phyloP scores from a whole-genome alignment of 2,329 filamentous ascomycete genomes.

The Stachybotrys chartarum region DNA sequence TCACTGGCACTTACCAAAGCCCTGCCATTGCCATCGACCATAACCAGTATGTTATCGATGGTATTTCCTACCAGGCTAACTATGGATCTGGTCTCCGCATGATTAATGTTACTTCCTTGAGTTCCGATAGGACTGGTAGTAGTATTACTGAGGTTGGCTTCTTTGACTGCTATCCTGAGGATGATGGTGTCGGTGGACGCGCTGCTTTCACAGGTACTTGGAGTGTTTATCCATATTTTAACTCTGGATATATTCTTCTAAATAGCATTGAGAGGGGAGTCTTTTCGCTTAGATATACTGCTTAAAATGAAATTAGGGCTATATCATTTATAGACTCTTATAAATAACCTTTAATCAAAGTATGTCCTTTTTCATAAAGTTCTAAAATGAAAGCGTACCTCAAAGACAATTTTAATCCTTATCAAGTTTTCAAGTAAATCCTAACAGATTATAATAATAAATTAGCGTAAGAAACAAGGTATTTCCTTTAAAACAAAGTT shows the following conservation, averaged over 20 bases:
- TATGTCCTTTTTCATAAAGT: too few species aligned
- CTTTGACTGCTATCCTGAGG: conserved; percentile 40
- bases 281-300: conserved; percentile 27
- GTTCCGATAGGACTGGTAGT: conserved; percentile 28
- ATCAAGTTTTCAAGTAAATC: too few species aligned
- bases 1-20: conserved; percentile 32
- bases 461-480: too few species aligned
- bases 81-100: conserved; percentile 37
- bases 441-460: too few species aligned
- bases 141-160: conserved; percentile 32
- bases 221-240: conserved; percentile 36
- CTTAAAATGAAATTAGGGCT: background rate
- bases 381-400: too few species aligned
- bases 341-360: too few species aligned
- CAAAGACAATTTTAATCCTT: too few species aligned
- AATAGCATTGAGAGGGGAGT: conserved; percentile 42
- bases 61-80: conserved; percentile 37
- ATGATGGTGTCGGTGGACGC: conserved; percentile 37
- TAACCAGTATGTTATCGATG: conserved; percentile 37
- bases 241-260: conserved; percentile 35
- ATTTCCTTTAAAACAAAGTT: too few species aligned
- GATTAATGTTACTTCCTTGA: conserved; percentile 22
- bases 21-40: conserved; percentile 33
- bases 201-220: conserved; percentile 35
- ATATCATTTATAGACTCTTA: too few species aligned